Evolutionary conservation across 2,329 filamentous ascomycete genomes (phyloP), one percentile per base, ranked within the genome.

Genomic region (Fonsecaea multimorphosa): DNA sequence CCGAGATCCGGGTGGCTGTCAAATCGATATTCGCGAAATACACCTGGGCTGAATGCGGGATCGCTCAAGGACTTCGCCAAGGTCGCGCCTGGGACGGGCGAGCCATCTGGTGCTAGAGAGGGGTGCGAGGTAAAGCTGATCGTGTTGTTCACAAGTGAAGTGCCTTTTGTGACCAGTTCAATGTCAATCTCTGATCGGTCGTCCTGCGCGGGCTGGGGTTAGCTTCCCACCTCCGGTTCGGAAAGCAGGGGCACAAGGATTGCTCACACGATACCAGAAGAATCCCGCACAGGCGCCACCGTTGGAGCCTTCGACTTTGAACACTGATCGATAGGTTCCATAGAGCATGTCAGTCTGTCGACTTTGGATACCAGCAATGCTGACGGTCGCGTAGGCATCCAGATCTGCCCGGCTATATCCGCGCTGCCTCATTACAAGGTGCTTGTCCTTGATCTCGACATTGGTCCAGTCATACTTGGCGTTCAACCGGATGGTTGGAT

Each of bases 191-290:
- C 74, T 29, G 73, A 71, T 40, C 66, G 51, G 58, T 74, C 73
- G 36, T 74, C 64, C 74, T 74, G 58, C 56, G 32, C 16, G 4
- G n/a, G 46, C 49, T 27, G 32, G 29, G n/a, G 3, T 60, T 34
- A 60, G 58, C 22, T 11, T 27, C 24, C 46, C 19, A 19, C 8
- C 31, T 54, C 27, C 14, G 14, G 31, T 32, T 7, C 16, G 29
- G 1, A 32, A 31, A 31, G 34, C 14, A 4, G n/a, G 22, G 34
- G 19, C 12, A 22, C 11, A 19, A 32, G 7, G 24, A n/a, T n/a
- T n/a, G 34, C 72, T 44, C 55, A 74, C 74, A 68, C 70, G 70
- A 69, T 74, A 75, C 74, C 74, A 75, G 59, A 75, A 75, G 52
- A 75, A 74, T 36, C 69, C 70, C 11, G 68, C 72, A 63, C 73